Evolutionary conservation across 192 early-diverging fungal species (phyloP).

Genomic region (Rhizoclosmatium sp.): DNA sequence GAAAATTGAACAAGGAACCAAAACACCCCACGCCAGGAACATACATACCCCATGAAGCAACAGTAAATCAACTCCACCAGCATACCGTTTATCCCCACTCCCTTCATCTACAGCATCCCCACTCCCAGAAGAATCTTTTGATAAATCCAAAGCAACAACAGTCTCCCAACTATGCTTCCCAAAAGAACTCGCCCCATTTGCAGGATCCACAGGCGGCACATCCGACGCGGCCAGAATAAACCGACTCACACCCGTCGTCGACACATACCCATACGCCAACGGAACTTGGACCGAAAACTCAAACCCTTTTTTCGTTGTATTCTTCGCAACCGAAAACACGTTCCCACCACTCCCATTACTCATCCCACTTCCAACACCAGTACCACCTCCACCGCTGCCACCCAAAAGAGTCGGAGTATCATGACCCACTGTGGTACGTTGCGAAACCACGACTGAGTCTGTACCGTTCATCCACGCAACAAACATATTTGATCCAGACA

Average conservation of each 20-base stretch:
- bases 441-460: slow-evolving; percentile 29
- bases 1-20: slow-evolving; percentile 32
- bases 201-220: slow-evolving; percentile 7
- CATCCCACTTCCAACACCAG: background rate
- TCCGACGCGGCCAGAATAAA: slow-evolving; percentile 38
- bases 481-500: slow-evolving; percentile 39
- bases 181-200: slow-evolving; percentile 4
- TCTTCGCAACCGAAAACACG: background rate
- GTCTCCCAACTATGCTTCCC: slow-evolving; percentile 21
- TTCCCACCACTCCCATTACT: background rate
- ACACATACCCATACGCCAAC: background rate
- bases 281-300: slow-evolving; percentile 9
- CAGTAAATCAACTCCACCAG: background rate
- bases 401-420: background rate
- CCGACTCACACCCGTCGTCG: slow-evolving; percentile 1
- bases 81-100: background rate
- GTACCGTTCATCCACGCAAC: slow-evolving; percentile 43
- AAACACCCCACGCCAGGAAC: slow-evolving; percentile 45
- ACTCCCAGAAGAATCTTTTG: background rate
- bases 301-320: background rate
- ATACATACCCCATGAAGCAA: slow-evolving; percentile 32
- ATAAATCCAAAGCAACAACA: slow-evolving; percentile 21
- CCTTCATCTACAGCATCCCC: background rate
- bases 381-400: background rate
- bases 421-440: slow-evolving; percentile 18